These are phyloP conservation scores for Aspergillus novofumigatus DNA, from an alignment of 2,329 filamentous ascomycete genomes.

Conservation along the genomic window DNA sequence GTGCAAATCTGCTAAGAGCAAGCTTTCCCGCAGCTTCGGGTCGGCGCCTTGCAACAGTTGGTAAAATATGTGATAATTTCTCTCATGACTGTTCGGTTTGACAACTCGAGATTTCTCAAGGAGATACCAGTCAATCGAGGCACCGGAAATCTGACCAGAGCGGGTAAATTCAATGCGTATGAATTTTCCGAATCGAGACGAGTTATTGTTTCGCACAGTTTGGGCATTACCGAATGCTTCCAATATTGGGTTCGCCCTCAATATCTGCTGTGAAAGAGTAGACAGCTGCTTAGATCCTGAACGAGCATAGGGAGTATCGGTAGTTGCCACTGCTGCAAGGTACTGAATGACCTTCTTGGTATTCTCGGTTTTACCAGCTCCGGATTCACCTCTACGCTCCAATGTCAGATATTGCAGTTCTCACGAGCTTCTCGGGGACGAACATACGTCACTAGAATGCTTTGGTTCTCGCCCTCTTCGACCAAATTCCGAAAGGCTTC, in stretches of 20 bases:
- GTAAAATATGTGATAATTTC: constrained; percentile 97
- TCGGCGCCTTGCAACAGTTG: constrained; percentile 86
- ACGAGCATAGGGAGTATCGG: constrained; percentile 63
- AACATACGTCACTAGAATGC: constrained; percentile 81
- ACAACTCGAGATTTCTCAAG: constrained; percentile 98
- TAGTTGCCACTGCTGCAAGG: constrained; percentile 84
- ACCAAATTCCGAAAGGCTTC: constrained; percentile 94
- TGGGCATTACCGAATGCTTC: constrained; percentile 98
- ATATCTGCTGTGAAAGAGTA: constrained; percentile 91
- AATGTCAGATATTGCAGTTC: background rate
- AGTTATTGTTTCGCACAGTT: constrained; percentile 97
- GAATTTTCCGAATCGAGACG: constrained; percentile 96
- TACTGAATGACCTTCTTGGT: constrained; percentile 99
- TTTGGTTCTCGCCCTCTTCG: constrained; percentile 93
- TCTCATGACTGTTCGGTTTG: constrained; percentile 76
- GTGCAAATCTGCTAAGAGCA: constrained; percentile 69
- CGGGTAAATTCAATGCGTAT: constrained; percentile 94
- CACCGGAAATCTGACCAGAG: constrained; percentile 84
- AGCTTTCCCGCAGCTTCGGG: constrained; percentile 65
- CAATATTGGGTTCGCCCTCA: constrained; percentile 92
- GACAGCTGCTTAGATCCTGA: constrained; percentile 65
- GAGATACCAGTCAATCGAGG: constrained; percentile 98
- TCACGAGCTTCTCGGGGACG: background rate
- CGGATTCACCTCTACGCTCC: constrained; percentile 70
- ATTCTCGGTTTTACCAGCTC: constrained; percentile 97